Evolutionary conservation across 139 green algal species (phyloP), one percentile per base, ranked within the genome.

Genomic region (Pedinophyceae sp.): DNA sequence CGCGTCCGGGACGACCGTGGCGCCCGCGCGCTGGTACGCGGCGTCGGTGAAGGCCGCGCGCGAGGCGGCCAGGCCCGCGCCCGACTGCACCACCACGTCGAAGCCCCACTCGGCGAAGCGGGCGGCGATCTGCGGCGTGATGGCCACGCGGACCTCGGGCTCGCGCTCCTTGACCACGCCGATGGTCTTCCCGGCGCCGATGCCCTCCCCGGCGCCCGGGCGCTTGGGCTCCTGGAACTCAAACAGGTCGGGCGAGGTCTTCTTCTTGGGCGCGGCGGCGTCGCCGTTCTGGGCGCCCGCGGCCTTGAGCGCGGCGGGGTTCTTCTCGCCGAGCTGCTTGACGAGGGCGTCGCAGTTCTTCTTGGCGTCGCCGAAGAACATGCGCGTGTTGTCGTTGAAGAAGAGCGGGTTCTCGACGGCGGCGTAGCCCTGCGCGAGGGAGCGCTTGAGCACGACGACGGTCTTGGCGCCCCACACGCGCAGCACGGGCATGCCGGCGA

Each of bases 341-440:
- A 10, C 34, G 34, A 45, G 10, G 34, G 15, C 15, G 34, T 79
- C 74, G 39, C 50, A 65, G 46, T 72, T 64, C 6, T 43, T 52
- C 56, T 85, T 85, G 55, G 80, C 80, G 45, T 88, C 80, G 23
- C 80, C 83, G 50, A 93, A 69, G n/a, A 93, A 66, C 82, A 93
- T 91, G 4, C 30, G 26, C 1, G 78, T 88, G 70, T 90, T 90
- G 18, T 67, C 48, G 64, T 91, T 87, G 65, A 82, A 89, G 60
- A 88, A 88, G 19, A 83, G 66, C 4, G 81, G 81, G 74, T 94
- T 94, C 60, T 94, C 81, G 7, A 83, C 76, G 24, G 78, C 84
- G 4, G 85, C 85, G 63, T 93, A 93, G 23, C 85, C 85, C 6
- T 61, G 57, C 18, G 69, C 85, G 78, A 94, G 81, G 30, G 69